Evolutionary conservation across 345 rosid species (phyloP), one percentile per base, ranked within the genome.

Genomic region (Crucihimalaya himalaica): DNA sequence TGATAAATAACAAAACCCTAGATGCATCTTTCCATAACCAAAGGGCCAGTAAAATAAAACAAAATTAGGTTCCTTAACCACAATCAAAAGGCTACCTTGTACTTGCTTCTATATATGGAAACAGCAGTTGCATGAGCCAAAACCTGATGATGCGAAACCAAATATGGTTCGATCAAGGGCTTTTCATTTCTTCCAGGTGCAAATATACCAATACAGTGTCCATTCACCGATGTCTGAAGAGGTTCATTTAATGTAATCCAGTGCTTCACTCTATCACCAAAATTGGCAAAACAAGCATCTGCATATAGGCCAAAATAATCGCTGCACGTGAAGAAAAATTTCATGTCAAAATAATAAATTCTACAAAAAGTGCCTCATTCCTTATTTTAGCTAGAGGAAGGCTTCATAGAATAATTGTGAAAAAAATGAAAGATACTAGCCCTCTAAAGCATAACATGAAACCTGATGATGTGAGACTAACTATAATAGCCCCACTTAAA

Each of bases 211-310:
- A 29, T 5, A 67, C 76, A 84, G 58, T 91, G 85, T 13, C 97
- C 98, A 48, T 81, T 82, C 31, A 77, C 71, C 0, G 87, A 82
- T 79, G 83, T 87, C 70, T 80, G 86, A 29, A 80, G 81, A 66
- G 97, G 98, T 68, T 93, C 94, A 67, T 93, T 93, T 40, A 91
- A 25, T 40, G 98, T 93, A 32, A 87, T 87, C 97, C 97, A 91
- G 29, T 86, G 85, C 78, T 91, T 89, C 3, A 91, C 98, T 83
- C 97, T 81, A 69, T 93, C 97, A 8, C 98, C 96, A 56, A 93
- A 93, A 64, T 61, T 78, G 45, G 87, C 80, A 71, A 91, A 91
- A 71, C 97, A 91, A 54, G 91, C 81, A 45, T 86, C 94, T 45
- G 87, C 92, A 63, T 85, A 91, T 10, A 73, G 74, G 56, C 83